Evolutionary conservation across 1,284 basidiomycete species (phyloP), one percentile per base, ranked within the genome.

Genomic region (Apiotrichum veenhuisii): DNA sequence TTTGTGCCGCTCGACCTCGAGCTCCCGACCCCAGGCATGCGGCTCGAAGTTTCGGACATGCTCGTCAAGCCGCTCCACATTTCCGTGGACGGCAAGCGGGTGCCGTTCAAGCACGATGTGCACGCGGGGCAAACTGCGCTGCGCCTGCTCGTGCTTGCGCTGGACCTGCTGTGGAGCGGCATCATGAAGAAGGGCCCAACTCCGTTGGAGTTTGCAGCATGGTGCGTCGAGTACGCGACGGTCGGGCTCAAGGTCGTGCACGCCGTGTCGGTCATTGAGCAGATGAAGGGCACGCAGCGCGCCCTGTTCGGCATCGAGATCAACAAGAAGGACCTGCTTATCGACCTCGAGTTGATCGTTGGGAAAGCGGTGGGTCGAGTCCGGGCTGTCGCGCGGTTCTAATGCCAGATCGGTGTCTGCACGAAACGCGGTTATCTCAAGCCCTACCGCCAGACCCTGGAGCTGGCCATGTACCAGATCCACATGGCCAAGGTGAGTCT

Each of bases 131-230:
- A 52, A 11, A 71, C 67, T 41, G 64, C 68, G 0, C 27, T 72
- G 7, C 63, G 61, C 0, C 57, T 70, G 10, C 63, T 68, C 25
- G 47, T 71, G 2, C 50, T 71, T 5, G 64, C 70, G 3, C 64
- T 74, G 2, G 70, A 75, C 49, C 55, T 70, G 8, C 60, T 75
- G 2, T 37, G 51, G 8, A 40, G 59, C 1, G 72, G 68, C 1
- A 45, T 73, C 23, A 37, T 38, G 5, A 48, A 40, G 2, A 46
- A 57, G 0, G 59, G 57, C 5, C 49, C 73, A 12, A 67, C 67
- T 1, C 66, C 72, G 44, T 49, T 46, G 41, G 72, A 75, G 45
- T 52, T 52, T n/a, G 70, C 64, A 5, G 67, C 66, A 3, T 72
- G 72, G 34, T 65, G 65, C 5, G 40, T 64, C 23, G 70, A 74